Base-by-base conservation (phyloP, 441 rosid genomes). In the Eruca vesicaria region DNA sequence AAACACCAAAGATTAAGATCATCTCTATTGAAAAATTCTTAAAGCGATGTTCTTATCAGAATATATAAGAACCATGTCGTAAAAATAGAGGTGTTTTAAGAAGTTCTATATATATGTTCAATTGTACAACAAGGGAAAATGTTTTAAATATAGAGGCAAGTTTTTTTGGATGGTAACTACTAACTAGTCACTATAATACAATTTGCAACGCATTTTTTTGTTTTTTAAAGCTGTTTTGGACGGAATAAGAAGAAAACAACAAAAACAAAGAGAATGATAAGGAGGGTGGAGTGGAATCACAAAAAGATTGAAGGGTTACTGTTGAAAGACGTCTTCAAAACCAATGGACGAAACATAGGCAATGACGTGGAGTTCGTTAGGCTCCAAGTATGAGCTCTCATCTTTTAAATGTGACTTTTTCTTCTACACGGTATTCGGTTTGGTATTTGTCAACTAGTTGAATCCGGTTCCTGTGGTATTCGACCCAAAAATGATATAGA, bases 381-480 rank as follows among this genome's bases (percentile, higher is more conserved):
- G 28, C 59, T 53, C 59, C 59, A 53, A 53, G 14, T 53, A 1
- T 53, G n/a, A 53, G 29, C 59, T 20, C 20, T 20, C 29, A 20
- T 53, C 28, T 53, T 53, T 52, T 52, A 8, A 52, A 52, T 19
- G 2, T 53, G 26, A 53, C 29, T 53, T 50, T 18, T 50, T 53
- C 3, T 48, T 15, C 55, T 15, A 14, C 77, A 43, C 7, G 21
- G 62, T 67, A 3, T 67, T 66, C 72, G 66, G 29, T 73, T 66
- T 58, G 66, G 65, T 67, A 60, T 33, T 32, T 7, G 7, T 59
- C 59, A 53, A 67, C 72, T 15, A 18, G 21, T 59, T 7, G 78
- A 48, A 67, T 60, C 78, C 41, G 63, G 73, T 75, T 68, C 50
- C 43, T 19, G 69, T 73, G 33, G 48, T 12, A 38, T 55, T 38